Base-by-base conservation (phyloP, 148 eudicot genomes). In the Rhododendron vialii region DNA sequence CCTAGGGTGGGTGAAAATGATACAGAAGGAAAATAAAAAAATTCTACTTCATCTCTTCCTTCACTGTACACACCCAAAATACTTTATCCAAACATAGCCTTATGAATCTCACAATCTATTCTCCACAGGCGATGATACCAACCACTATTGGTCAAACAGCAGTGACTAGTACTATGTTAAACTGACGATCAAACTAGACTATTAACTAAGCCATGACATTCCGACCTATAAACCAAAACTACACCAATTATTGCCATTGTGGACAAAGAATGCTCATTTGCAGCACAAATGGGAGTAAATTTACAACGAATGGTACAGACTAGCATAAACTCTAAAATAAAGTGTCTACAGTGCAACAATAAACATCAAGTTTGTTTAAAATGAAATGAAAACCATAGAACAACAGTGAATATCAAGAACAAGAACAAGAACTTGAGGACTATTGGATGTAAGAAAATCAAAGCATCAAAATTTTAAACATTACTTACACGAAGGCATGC, bases 401-500 rank as follows among this genome's bases (percentile, higher is more conserved):
- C 35, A 67, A 67, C 1, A 67, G 17, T 67, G 14, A 67, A 67
- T 20, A 59, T 59, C 65, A 59, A 59, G 65, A 63, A 0, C 65
- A 59, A 59, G 65, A 63, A 0, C 26, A 28, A 11, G 17, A 24
- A 24, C 24, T 63, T 63, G 1, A 12, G 76, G 41, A 71, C 76
- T 71, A 35, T 30, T 71, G 36, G 20, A 30, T 71, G 35, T 13
- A 71, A 15, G 22, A 71, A 71, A 35, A 14, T 71, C 20, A 2
- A 33, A 71, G 76, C 9, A 71, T 71, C 76, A 71, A 71, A 55
- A 47, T 57, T 53, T 59, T 1, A 79, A 53, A 18, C 7, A 13
- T 41, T 77, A 92, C 96, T 92, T 90, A 95, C 98, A 67, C 91
- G 93, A 83, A 97, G 95, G 90, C 93, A 92, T 83, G 88, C 85